These are phyloP conservation scores for Climacium dendroides DNA, from an alignment of 225 moss, liverwort and hornwort species.

Conservation along the genomic window DNA sequence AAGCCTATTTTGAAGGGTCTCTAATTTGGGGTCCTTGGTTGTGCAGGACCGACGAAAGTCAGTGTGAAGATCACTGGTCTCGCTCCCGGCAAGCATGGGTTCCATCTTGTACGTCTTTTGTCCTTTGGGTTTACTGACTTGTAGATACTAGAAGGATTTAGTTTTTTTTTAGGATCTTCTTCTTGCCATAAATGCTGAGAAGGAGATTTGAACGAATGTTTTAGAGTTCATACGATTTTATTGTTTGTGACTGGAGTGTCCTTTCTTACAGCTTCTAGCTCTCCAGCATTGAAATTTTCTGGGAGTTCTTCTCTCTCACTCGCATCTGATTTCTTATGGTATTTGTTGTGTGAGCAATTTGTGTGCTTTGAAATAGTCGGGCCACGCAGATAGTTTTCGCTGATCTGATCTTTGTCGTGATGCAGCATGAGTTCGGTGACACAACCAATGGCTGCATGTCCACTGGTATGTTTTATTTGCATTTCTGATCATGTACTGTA, in stretches of 20 bases:
- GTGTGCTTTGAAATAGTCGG: not conserved
- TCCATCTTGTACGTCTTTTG: constrained; percentile 46
- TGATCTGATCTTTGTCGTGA: not conserved
- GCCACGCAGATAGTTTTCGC: not conserved
- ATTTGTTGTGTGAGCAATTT: not conserved
- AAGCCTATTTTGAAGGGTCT: not conserved
- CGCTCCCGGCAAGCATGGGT: constrained; percentile 68
- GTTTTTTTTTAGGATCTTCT: not conserved
- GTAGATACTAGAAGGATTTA: not conserved
- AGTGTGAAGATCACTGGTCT: constrained; percentile 64
- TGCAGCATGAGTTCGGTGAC: constrained; percentile 74
- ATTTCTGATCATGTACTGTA: not conserved
- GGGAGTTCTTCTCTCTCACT: not conserved
- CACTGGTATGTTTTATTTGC: constrained; percentile 34
- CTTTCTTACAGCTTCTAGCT: not conserved
- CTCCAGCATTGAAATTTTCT: not conserved
- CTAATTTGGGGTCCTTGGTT: not conserved
- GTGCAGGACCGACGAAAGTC: constrained; percentile 57
- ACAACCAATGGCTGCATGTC: constrained; percentile 85
- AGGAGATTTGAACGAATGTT: not conserved
- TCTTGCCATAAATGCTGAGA: not conserved
- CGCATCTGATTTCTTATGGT: not conserved
- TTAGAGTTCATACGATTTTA: not conserved
- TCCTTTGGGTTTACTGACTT: not conserved
- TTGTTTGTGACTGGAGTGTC: not conserved